Evolutionary conservation across 176 grass and related monocot genomes (phyloP).

Genomic region (Panicum miliaceum): DNA sequence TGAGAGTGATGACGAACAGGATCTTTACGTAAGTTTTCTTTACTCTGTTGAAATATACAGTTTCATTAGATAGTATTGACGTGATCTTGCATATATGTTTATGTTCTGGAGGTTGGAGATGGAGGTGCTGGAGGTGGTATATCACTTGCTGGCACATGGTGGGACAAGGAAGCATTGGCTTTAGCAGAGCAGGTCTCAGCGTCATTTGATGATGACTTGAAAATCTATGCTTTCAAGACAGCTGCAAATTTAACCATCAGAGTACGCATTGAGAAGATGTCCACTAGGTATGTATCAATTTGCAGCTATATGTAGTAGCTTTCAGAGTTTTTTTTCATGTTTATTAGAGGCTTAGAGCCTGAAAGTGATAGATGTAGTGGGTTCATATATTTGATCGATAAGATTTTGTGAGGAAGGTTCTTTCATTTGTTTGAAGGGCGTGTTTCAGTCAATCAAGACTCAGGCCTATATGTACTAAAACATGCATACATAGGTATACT

Average conservation of each 20-base stretch:
- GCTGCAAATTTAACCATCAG: constrained; percentile 62
- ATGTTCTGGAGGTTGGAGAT: constrained; percentile 76
- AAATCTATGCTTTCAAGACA: constrained; percentile 93
- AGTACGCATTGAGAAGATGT: constrained; percentile 91
- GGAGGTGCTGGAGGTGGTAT: constrained; percentile 88
- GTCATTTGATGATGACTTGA: constrained; percentile 70
- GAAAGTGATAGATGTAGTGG: too few species aligned
- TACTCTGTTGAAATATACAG: constrained; percentile 15
- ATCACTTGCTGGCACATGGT: constrained; percentile 74
- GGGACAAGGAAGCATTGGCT: constrained; percentile 87
- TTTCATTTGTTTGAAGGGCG: too few species aligned
- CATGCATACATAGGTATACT: background rate
- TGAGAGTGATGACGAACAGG: constrained; percentile 59
- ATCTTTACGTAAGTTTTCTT: constrained; percentile 53
- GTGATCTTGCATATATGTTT: constrained; percentile 19
- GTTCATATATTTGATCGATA: too few species aligned
- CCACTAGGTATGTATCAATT: constrained; percentile 65
- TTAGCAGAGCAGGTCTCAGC: constrained; percentile 77
- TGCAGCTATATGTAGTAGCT: background rate
- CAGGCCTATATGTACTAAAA: background rate
- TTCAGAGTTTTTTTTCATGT: too few species aligned
- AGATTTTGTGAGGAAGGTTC: too few species aligned
- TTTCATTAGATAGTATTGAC: constrained; percentile 14
- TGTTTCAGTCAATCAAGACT: too few species aligned
- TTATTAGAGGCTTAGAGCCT: too few species aligned